These are phyloP conservation scores for Colletotrichum simmondsii DNA, from an alignment of 2,329 filamentous ascomycete genomes.

Conservation along the genomic window DNA sequence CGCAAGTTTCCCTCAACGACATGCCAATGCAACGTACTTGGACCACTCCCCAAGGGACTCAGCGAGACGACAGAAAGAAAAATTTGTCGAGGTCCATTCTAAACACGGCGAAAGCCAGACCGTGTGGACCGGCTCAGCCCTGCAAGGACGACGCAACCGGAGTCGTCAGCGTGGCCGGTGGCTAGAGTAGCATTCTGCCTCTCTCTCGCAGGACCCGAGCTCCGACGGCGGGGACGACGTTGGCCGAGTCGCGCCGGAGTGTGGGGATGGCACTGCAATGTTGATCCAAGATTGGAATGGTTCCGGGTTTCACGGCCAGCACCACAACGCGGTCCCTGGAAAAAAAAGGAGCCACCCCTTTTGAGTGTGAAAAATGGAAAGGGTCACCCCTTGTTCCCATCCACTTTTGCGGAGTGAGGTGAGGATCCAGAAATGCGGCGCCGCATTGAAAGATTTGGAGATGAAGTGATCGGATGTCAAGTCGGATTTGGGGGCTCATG, in stretches of 20 bases:
- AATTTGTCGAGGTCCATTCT: not conserved
- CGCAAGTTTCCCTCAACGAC: not conserved
- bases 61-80: not conserved
- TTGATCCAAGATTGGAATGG: not conserved
- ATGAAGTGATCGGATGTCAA: not conserved
- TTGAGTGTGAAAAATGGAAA: not conserved
- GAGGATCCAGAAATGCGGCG: conserved; percentile 9
- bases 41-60: not conserved
- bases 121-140: conserved; percentile 21
- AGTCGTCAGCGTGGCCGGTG: conserved; percentile 22
- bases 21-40: not conserved
- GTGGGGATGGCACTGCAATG: not conserved
- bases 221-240: conserved; percentile 12
- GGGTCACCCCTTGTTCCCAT: not conserved
- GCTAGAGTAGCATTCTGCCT: not conserved
- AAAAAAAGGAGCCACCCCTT: not conserved
- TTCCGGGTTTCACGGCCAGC: not conserved
- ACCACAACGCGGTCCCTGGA: not conserved
- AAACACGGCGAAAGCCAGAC: not conserved
- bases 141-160: conserved; percentile 24
- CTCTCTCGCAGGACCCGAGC: conserved; percentile 5
- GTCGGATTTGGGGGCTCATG: not conserved
- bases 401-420: conserved; percentile 15
- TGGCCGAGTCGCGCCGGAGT: not conserved
- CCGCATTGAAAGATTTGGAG: conserved; percentile 4